Evolutionary conservation across 331 rosid species (phyloP).

Genomic region (Pyracantha coccinea): DNA sequence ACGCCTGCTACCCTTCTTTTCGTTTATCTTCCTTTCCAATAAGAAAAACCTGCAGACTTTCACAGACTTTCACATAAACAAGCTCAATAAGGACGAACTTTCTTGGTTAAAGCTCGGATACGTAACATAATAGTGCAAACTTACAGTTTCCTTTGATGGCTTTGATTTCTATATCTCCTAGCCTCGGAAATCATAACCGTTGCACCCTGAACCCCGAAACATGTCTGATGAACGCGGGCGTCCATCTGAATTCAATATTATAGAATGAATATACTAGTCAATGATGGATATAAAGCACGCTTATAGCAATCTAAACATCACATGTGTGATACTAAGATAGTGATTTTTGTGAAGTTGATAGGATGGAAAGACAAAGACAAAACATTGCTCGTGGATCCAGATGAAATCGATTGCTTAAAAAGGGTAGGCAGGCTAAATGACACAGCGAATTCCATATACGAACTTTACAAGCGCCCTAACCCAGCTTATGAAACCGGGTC

Average conservation of each 20-base stretch:
- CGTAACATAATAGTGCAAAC: background rate
- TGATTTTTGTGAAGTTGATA: slow-evolving; percentile 54
- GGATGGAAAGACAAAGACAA: slow-evolving; percentile 91
- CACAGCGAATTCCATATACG: slow-evolving; percentile 58
- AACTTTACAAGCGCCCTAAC: slow-evolving; percentile 73
- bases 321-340: slow-evolving; percentile 12
- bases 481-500: slow-evolving; percentile 73
- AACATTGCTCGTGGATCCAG: slow-evolving; percentile 85
- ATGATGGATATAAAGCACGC: background rate
- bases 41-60: background rate
- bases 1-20: slow-evolving; percentile 2
- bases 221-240: background rate
- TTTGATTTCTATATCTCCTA: background rate
- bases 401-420: slow-evolving; percentile 72
- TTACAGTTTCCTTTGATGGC: background rate
- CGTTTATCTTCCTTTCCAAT: background rate
- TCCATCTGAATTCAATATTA: background rate
- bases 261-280: background rate
- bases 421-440: slow-evolving; percentile 60
- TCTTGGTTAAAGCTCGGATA: background rate
- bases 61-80: background rate
- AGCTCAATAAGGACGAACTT: background rate
- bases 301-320: background rate
- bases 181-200: background rate
- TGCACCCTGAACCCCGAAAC: background rate